Evolutionary conservation across 495 filamentous ascomycete genomes (phyloP), one percentile per base, ranked within the genome.

Genomic region (Podospora didyma): DNA sequence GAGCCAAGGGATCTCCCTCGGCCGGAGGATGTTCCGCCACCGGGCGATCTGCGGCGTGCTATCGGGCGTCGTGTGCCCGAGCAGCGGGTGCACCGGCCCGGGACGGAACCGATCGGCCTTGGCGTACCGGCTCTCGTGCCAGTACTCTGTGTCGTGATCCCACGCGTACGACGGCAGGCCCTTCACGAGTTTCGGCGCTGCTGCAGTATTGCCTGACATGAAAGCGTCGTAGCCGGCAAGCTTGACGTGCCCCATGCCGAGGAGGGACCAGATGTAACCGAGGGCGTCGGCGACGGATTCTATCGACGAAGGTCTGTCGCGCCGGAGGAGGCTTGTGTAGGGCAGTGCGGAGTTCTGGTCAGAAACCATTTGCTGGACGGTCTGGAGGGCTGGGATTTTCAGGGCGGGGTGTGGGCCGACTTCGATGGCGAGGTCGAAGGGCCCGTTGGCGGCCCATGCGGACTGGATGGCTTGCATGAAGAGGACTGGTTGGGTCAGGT

Each of bases 381-480:
- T 21, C 56, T 1, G 62, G 46, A 2, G 69, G 0, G 58, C 59
- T 0, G 73, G 68, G 0, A 75, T 72, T 47, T 75, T 71, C 7
- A 83, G 65, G 1, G 79, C 72, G 0, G 79, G 71, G 49, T 83
- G 82, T 0, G 81, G 79, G 0, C 81, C 82, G 37, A 83, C 55
- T 49, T 83, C 82, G 4, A 83, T 14, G 20, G 51, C 63, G 0
- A 71, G 17, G 46, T 65, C 59, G 17, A 72, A 61, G 2, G 12
- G 14, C 34, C 34, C 34, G 26, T 19, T 21, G 24, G 24, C 24
- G 17, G 17, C 24, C 3, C 7, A 16, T 6, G 31, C 31, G 24
- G 19, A 6, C 26, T 21, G 22, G 24, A 51, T 6, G 4, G 80
- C 80, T n/a, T 79, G 59, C 2, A 62, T 60, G 54, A 85, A 85